Evolutionary conservation across 768 basidiomycete genomes (phyloP), one percentile per base, ranked within the genome.

Genomic region (Trametes elegans): DNA sequence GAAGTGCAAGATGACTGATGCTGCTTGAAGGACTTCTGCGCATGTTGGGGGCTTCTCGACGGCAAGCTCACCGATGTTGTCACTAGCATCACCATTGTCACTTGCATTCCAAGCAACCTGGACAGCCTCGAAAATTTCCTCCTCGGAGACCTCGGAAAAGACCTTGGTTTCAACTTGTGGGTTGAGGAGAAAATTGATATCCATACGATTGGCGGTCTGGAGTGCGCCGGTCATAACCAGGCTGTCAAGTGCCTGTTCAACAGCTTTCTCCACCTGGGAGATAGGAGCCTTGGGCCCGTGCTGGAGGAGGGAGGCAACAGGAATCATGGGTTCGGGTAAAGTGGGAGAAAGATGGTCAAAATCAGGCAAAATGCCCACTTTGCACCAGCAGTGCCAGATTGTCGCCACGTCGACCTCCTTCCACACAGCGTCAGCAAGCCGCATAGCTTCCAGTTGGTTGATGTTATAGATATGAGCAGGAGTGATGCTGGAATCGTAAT

Each of bases 301-400:
- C 36, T 6, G n/a, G n/a, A 43, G 41, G 16, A 43, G 23, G 11
- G 41, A 43, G 21, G 21, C 41, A n/a, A 43, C 24, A 19, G 21
- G 23, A 16, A 43, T 27, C 5, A 16, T 13, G 24, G 41, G 24
- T 43, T 23, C 7, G 23, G 41, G 41, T 9, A 27, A 8, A 16
- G 41, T 23, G 9, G 16, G 18, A 7, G 21, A 13, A 26, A 26
- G 13, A 13, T 32, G 7, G 31, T 13, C 21, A 43, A 43, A 27
- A 26, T 43, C 26, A 14, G 41, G 24, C 18, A 43, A 26, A 14
- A 43, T 43, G 7, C 41, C 24, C 24, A 26, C 41, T n/a, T 21
- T 6, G n/a, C 56, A 47, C 73, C 73, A 74, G 52, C 74, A 75
- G 55, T 73, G 61, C 28, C 50, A 19, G 42, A 76, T 74, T 14